A percentile compares a stretch with the other conserved stretches of the same genome.
phyloP scores from a whole-genome alignment of 2,329 filamentous ascomycete genomes.

The Colletotrichum theobromicola region DNA sequence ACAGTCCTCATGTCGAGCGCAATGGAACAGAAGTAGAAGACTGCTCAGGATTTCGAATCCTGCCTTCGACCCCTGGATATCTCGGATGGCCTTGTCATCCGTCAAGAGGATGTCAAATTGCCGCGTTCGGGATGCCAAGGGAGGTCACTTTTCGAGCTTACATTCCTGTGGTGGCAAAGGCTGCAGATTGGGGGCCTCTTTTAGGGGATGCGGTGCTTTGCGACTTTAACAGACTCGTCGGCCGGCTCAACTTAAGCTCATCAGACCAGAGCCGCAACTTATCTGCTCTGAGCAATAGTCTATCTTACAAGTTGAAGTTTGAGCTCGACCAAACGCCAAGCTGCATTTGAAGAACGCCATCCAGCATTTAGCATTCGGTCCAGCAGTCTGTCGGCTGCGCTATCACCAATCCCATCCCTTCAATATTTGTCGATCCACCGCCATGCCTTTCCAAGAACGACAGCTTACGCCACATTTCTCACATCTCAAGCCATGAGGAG shows the following conservation, averaged over 20 bases:
- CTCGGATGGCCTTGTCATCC: not conserved
- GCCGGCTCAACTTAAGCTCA: not conserved
- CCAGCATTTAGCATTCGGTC: not conserved
- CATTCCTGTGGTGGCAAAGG: not conserved
- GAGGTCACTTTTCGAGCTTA: not conserved
- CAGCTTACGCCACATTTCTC: slow-evolving; percentile 13
- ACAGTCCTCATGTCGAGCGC: not conserved
- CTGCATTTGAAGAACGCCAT: not conserved
- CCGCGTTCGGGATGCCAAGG: not conserved
- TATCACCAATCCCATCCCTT: slow-evolving; percentile 19
- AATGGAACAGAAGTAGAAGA: not conserved
- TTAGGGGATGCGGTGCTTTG: not conserved
- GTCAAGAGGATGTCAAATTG: not conserved
- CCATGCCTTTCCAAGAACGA: slow-evolving; percentile 10
- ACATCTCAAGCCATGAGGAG: not conserved
- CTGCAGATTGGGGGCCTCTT: not conserved
- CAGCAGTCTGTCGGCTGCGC: not conserved
- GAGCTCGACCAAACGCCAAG: not conserved
- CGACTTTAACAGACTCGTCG: not conserved
- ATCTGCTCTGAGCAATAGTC: not conserved
- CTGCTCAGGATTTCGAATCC: not conserved
- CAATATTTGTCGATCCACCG: slow-evolving; percentile 14
- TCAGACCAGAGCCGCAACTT: not conserved
- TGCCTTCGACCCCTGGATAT: not conserved
- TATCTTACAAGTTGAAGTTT: not conserved